Conservation (phyloP, 1,284 basidiomycete species). For the Rhodotorula sp. region DNA sequence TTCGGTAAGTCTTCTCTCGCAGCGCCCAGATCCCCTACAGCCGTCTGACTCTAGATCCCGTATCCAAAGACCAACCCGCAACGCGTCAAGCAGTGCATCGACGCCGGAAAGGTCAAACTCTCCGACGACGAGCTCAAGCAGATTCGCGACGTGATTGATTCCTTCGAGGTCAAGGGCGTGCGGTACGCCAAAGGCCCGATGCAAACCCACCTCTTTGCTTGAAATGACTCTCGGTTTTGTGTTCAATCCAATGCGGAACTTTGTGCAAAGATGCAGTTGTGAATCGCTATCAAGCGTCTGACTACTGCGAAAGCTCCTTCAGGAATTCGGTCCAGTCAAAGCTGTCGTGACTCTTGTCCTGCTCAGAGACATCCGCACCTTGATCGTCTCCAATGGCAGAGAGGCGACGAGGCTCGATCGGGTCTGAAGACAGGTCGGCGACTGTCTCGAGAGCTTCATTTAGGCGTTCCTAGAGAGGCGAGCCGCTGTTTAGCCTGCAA, state of each 20-base stretch:
- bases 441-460: too few species aligned
- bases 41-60: not conserved
- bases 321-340: not conserved
- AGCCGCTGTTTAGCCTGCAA: too few species aligned
- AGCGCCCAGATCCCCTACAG: constrained; percentile 26
- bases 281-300: not conserved
- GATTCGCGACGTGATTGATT: constrained; percentile 37
- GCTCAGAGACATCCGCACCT: not conserved
- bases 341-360: not conserved
- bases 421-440: not conserved
- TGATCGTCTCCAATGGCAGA: not conserved
- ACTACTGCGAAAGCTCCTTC: not conserved
- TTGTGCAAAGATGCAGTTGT: not conserved
- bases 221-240: too few species aligned
- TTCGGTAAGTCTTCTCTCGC: constrained; percentile 37
- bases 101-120: constrained; percentile 42
- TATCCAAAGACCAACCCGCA: constrained; percentile 41
- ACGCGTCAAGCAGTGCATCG: constrained; percentile 46
- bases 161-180: constrained; percentile 34
- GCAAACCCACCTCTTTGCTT: constrained; percentile 6
- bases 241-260: too few species aligned
- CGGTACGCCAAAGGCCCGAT: constrained; percentile 36
- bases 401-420: not conserved
- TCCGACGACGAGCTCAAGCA: constrained; percentile 40
- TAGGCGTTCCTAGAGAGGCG: too few species aligned